Evolutionary conservation across 148 eudicot species (phyloP), one percentile per base, ranked within the genome.

Genomic region (Chenopodium berlandieri): DNA sequence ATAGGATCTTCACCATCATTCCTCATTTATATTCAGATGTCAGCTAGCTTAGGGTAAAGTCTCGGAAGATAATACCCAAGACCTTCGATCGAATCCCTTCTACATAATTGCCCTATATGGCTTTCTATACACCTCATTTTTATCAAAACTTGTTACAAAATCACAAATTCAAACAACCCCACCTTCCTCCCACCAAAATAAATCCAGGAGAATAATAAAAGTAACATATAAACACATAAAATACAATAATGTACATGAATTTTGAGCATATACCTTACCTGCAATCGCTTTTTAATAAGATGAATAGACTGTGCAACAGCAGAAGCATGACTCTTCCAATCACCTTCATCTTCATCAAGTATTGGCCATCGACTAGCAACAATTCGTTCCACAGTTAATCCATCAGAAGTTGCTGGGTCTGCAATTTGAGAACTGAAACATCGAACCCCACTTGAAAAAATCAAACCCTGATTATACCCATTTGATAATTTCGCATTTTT

Each of bases 281-380:
- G 82, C 37, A 96, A 87, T 8, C 99, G 97, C 86, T 88, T 96
- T 87, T 96, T 96, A 85, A 94, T 91, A 16, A 92, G 82, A 86
- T 91, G 90, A 75, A 96, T 85, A 11, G 99, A 96, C 56, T 91
- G 98, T 78, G 99, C 98, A 90, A 94, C 87, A 44, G 99, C 90
- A 80, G 99, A 86, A 80, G 98, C 97, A 82, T 96, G 99, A 31
- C 98, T 94, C 82, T 88, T 96, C 99, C 99, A 96, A 88, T 96
- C 99, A 82, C 88, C 88, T 80, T 91, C 97, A 82, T 82, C 78
- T 81, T 96, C 98, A 66, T 92, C 95, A 75, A 88, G 86, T 76
- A 94, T 90, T 13, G 84, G 32, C 99, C 99, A 96, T 13, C 87
- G 85, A 76, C 84, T 89, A 0, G 88, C 83, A 82, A 96, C 67